Evolutionary conservation across 768 basidiomycete species (phyloP).

Genomic region (Sistotremastrum suecicum): DNA sequence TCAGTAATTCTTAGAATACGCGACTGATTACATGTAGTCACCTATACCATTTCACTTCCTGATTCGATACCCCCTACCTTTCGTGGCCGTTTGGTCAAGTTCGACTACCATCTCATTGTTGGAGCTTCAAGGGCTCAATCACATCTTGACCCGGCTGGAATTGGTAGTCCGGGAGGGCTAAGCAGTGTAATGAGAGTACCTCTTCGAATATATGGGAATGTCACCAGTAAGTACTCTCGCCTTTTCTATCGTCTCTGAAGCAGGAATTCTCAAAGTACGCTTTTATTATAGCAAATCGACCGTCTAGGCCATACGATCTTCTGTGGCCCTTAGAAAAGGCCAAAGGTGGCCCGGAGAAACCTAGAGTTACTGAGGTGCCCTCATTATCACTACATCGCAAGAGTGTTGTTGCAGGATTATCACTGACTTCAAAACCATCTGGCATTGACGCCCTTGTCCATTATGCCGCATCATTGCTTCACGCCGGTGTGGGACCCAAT

Average conservation of each 20-base stretch:
- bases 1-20: slow-evolving; percentile 2
- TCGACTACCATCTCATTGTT: slow-evolving; percentile 84
- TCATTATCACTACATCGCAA: background rate
- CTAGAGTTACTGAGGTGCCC: background rate
- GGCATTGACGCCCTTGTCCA: too few relatives aligned
- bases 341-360: background rate
- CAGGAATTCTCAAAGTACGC: slow-evolving; percentile 1
- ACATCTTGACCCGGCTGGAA: slow-evolving; percentile 15
- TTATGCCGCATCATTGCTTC: too few relatives aligned
- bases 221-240: slow-evolving; percentile 40
- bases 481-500: too few relatives aligned
- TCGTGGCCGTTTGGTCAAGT: slow-evolving; percentile 66
- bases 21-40: slow-evolving; percentile 32
- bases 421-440: too few relatives aligned
- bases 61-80: slow-evolving; percentile 81
- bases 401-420: background rate
- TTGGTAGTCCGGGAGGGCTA: slow-evolving; percentile 32
- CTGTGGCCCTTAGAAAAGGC: slow-evolving; percentile 51
- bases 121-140: slow-evolving; percentile 62
- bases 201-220: slow-evolving; percentile 79
- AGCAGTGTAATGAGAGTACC: slow-evolving; percentile 85
- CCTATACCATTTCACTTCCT: slow-evolving; percentile 66
- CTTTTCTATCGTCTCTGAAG: background rate
- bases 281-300: slow-evolving; percentile 23
- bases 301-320: slow-evolving; percentile 62